Base-by-base conservation (phyloP, 2,329 filamentous ascomycete genomes). In the Simplicillium sp. region DNA sequence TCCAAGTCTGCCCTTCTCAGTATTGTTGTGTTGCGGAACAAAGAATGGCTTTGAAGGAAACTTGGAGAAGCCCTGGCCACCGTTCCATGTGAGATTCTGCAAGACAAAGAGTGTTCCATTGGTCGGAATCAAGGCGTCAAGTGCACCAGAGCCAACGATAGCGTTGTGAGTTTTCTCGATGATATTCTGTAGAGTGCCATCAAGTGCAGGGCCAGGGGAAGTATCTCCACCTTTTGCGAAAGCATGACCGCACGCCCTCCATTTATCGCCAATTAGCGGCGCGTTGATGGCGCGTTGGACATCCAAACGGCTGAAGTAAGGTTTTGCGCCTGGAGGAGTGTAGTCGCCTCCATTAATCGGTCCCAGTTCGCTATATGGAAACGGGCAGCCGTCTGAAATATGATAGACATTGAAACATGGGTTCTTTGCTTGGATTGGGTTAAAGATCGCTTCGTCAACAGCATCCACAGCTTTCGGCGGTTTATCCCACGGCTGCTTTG, bases 81-180 rank as follows among this genome's bases (percentile, higher is more conserved):
- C 84, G 43, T 77, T 76, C 78, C 80, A 90, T 0, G 82, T 88
- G 78, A 89, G 86, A 63, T 88, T 88, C 54, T 90, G 84, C 43
- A 89, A 79, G 1, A 73, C 72, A 6, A 87, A 65, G 2, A 89
- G 66, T 0, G 83, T 83, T 12, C 84, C 84, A 55, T 84, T 83
- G 50, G 71, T 66, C 17, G 81, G 65, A 8, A 87, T 68, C 44
- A 84, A 70, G 54, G 73, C 84, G 61, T 88, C 85, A 9, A 82
- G 70, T 37, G 73, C 64, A 9, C 83, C 85, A 53, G 89, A 84
- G 3, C 70, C 81, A 52, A 92, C 78, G 48, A 92, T 70, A 5
- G 85, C 84, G 46, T 82, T 80, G 37, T 82, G 70, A 1, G 82
- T 84, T 29, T 69, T 67, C 51, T 90, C 84, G 47, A 90, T 85